Conservation (phyloP, 2,329 filamentous ascomycete genomes). For the Neospermospora avenae region DNA sequence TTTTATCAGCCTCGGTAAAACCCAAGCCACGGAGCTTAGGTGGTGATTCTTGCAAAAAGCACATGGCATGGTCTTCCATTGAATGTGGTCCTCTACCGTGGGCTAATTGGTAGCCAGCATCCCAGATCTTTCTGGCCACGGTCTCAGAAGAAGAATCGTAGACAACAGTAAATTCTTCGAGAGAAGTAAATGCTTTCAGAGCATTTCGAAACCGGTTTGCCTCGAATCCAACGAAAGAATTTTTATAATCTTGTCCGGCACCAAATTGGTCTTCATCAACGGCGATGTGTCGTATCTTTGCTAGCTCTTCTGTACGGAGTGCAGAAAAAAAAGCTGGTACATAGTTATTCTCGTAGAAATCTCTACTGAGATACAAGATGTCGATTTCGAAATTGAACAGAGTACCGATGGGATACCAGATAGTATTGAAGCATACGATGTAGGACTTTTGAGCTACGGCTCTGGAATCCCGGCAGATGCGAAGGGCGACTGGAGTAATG, state of each 20-base stretch:
- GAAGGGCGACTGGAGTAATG: slow-evolving; percentile 9
- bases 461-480: slow-evolving; percentile 18
- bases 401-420: slow-evolving; percentile 8
- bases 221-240: background rate
- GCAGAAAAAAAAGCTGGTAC: background rate
- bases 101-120: background rate
- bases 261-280: background rate
- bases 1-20: background rate
- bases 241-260: background rate
- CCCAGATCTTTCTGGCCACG: background rate
- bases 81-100: no score
- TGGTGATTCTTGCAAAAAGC: background rate
- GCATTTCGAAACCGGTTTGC: background rate
- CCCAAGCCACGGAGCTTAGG: background rate
- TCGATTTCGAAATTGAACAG: slow-evolving; percentile 25
- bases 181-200: background rate
- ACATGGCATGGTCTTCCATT: background rate
- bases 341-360: background rate
- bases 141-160: background rate
- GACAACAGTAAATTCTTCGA: background rate
- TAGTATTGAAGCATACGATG: slow-evolving; percentile 17
- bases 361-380: slow-evolving; percentile 17
- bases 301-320: background rate
- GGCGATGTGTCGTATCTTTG: background rate
- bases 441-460: slow-evolving; percentile 11